Percentiles rank a stretch among this genome's conserved stretches.
Conservation (phyloP, 225 moss, liverwort and hornwort genomes). For the Polytrichum formosum region DNA sequence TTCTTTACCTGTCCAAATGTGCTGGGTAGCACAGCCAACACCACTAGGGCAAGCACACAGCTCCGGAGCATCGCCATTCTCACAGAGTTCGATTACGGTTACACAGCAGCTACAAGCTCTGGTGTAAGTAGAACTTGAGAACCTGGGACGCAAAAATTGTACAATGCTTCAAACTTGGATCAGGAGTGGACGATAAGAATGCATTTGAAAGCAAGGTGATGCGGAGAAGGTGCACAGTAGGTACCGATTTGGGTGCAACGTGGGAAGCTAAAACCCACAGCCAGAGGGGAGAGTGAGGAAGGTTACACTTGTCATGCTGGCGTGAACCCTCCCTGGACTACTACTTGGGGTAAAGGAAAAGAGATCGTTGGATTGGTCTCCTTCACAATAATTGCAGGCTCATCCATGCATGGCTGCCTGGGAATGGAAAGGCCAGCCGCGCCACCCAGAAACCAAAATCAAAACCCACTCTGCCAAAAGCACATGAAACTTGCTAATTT, state of each 20-base stretch:
- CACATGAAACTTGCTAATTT: no score
- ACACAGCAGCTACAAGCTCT: not conserved
- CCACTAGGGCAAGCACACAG: constrained; percentile 19
- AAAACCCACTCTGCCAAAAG: no score
- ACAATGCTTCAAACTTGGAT: not conserved
- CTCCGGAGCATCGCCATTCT: constrained; percentile 8
- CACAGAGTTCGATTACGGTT: not conserved
- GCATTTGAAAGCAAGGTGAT: not conserved
- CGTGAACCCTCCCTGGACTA: no score
- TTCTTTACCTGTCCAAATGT: constrained; percentile 4
- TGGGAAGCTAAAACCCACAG: constrained; percentile 4
- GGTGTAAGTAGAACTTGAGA: not conserved
- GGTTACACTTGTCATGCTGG: constrained; percentile 7
- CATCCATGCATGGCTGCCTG: no score
- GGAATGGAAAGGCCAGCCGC: no score
- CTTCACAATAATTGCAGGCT: no score
- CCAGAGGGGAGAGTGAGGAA: not conserved
- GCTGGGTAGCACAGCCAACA: constrained; percentile 5
- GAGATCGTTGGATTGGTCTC: no score
- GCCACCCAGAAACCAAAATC: no score
- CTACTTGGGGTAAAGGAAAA: no score
- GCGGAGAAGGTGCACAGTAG: not conserved
- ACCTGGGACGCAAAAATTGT: not conserved
- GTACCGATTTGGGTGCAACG: not conserved
- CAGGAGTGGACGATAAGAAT: not conserved